phyloP scores from a whole-genome alignment of 73 alveolate species.

The Breviolum minutum region DNA sequence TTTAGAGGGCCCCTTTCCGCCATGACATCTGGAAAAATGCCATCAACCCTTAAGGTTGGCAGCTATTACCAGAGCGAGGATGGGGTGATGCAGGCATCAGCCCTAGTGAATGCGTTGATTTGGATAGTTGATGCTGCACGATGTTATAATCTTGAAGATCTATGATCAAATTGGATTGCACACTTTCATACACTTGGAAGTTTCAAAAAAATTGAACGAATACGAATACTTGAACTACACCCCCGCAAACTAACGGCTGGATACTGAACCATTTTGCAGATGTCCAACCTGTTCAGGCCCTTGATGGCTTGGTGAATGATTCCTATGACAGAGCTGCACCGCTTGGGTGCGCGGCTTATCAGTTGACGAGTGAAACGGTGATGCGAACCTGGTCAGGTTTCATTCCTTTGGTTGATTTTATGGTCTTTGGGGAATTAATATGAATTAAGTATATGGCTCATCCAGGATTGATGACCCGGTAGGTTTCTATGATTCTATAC shows the following conservation, averaged over 20 bases:
- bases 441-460: no score
- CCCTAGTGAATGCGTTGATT: background rate
- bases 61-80: conserved; percentile 54
- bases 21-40: no score
- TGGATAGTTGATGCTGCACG: background rate
- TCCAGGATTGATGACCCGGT: background rate
- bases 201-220: background rate
- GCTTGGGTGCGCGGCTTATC: conserved; percentile 44
- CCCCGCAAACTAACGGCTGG: no score
- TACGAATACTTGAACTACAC: background rate
- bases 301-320: conserved; percentile 84
- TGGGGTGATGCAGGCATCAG: conserved; percentile 53
- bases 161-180: no score
- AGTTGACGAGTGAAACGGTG: background rate
- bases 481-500: background rate
- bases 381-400: no score
- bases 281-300: background rate
- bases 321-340: conserved; percentile 94
- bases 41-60: conserved; percentile 25
- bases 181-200: background rate
- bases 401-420: no score
- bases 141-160: no score
- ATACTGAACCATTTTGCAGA: no score
- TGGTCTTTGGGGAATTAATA: background rate
- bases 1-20: no score